Conservation (phyloP, 495 filamentous ascomycete genomes). For the Terfezia claveryi region DNA sequence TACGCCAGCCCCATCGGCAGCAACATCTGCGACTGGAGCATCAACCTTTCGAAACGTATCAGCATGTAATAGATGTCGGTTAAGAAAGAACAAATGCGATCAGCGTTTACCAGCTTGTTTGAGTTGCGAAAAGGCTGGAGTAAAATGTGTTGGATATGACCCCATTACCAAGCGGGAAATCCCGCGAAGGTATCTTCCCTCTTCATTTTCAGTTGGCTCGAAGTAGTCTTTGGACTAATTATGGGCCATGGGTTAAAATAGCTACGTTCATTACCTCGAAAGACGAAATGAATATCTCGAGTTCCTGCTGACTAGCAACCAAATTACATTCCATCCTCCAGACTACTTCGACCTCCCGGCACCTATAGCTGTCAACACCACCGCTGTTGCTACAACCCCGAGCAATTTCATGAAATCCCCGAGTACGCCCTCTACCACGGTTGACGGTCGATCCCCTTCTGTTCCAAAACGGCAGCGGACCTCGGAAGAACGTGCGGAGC, state of each 20-base stretch:
- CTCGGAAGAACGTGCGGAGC: conserved; percentile 21
- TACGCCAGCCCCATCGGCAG: neutral
- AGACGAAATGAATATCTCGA: conserved; percentile 67
- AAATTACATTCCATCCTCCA: conserved; percentile 48
- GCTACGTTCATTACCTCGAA: conserved; percentile 89
- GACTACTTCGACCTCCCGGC: conserved; percentile 56
- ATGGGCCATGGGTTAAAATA: conserved; percentile 21
- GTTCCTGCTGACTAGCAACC: conserved; percentile 43
- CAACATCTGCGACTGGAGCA: conserved; percentile 19
- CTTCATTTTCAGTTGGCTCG: conserved; percentile 1
- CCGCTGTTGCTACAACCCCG: conserved; percentile 24
- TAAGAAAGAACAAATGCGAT: conserved; percentile 88
- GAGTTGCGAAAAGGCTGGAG: conserved; percentile 71
- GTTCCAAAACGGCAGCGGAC: conserved; percentile 6
- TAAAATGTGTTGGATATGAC: conserved; percentile 84
- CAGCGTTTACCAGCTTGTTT: conserved; percentile 76
- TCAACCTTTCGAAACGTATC: conserved; percentile 79
- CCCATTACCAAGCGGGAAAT: conserved; percentile 90
- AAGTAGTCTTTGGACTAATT: neutral
- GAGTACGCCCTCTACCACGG: conserved; percentile 2
- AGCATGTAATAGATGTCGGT: conserved; percentile 78
- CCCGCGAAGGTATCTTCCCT: conserved; percentile 41
- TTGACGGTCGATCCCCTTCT: conserved; percentile 5
- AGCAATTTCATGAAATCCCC: conserved; percentile 17
- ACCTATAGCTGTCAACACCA: conserved; percentile 26